Percentiles rank a stretch among this genome's conserved stretches.
phyloP scores from a whole-genome alignment of 805 yeast species.

The Teunomyces barrocoloradensis region DNA sequence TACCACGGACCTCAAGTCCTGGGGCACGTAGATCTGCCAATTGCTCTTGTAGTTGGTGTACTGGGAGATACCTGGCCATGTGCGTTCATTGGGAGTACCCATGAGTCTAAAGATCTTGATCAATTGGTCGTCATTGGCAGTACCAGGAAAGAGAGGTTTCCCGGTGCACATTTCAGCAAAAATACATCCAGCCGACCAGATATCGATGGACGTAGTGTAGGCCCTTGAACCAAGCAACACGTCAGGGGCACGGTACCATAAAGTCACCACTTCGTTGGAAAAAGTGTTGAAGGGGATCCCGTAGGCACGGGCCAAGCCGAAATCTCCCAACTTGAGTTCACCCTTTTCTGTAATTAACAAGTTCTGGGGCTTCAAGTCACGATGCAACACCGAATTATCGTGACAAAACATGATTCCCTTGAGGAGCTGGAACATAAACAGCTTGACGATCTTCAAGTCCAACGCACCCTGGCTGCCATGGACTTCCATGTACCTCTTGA shows the following conservation, averaged over 20 bases:
- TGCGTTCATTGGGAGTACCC: slow-evolving; percentile 95
- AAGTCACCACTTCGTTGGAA: slow-evolving; percentile 94
- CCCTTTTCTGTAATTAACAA: slow-evolving; percentile 86
- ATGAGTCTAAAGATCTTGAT: slow-evolving; percentile 85
- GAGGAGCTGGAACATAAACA: slow-evolving; percentile 90
- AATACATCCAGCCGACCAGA: slow-evolving; percentile 98
- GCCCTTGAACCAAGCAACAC: slow-evolving; percentile 92
- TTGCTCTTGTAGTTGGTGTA: slow-evolving; percentile 83
- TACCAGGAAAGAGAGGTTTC: slow-evolving; percentile 93
- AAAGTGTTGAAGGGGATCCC: slow-evolving; percentile 98
- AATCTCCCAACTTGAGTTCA: slow-evolving; percentile 90
- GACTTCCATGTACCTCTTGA: slow-evolving; percentile 91
- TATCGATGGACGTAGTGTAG: slow-evolving; percentile 94
- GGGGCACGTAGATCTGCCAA: slow-evolving; percentile 84
- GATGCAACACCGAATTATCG: slow-evolving; percentile 77
- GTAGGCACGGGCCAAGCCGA: slow-evolving; percentile 95
- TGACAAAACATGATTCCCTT: slow-evolving; percentile 88
- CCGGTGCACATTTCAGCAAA: slow-evolving; percentile 99
- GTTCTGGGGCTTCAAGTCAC: slow-evolving; percentile 94
- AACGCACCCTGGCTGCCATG: slow-evolving; percentile 75
- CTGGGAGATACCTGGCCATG: slow-evolving; percentile 96
- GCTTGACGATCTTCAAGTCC: slow-evolving; percentile 71
- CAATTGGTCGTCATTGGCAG: slow-evolving; percentile 93
- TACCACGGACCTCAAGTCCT: slow-evolving; percentile 69
- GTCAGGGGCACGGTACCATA: slow-evolving; percentile 98